Evolutionary conservation across 192 early-diverging fungal genomes (phyloP).

Genomic region (Coemansia sp.): DNA sequence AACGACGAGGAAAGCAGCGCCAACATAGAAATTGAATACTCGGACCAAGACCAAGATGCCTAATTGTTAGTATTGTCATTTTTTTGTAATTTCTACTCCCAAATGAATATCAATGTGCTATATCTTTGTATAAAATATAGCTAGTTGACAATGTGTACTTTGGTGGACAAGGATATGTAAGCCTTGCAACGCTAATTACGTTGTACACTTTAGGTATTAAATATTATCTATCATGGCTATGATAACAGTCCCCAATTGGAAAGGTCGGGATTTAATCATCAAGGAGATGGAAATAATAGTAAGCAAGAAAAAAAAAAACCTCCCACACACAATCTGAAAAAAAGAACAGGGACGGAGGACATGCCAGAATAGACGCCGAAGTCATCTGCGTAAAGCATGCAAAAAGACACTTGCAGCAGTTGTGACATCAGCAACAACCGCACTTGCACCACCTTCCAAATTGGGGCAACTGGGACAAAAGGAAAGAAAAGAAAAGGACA

Average conservation of each 20-base stretch:
- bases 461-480: conserved; percentile 24
- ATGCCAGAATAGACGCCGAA: conserved; percentile 27
- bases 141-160: not conserved
- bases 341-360: not conserved
- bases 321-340: not conserved
- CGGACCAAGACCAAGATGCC: not conserved
- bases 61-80: not conserved
- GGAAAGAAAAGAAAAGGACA: conserved; percentile 8
- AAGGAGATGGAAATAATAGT: too few species aligned
- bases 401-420: conserved; percentile 2
- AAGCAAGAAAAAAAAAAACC: not conserved
- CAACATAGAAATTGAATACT: not conserved
- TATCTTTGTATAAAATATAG: not conserved
- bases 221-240: not conserved
- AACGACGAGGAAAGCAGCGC: conserved; percentile 16
- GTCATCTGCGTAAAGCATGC: conserved; percentile 23
- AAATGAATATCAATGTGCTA: not conserved
- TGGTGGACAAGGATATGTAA: not conserved
- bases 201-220: not conserved
- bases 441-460: conserved; percentile 1
- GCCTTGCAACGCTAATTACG: not conserved
- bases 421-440: not conserved
- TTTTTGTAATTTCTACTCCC: not conserved
- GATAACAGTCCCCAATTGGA: too few species aligned
- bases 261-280: too few species aligned